A percentile compares a stretch with the other conserved stretches of the same genome.
These are phyloP conservation scores for Cordyceps farinosa DNA, from an alignment of 2,329 filamentous ascomycete species.

Conservation along the genomic window DNA sequence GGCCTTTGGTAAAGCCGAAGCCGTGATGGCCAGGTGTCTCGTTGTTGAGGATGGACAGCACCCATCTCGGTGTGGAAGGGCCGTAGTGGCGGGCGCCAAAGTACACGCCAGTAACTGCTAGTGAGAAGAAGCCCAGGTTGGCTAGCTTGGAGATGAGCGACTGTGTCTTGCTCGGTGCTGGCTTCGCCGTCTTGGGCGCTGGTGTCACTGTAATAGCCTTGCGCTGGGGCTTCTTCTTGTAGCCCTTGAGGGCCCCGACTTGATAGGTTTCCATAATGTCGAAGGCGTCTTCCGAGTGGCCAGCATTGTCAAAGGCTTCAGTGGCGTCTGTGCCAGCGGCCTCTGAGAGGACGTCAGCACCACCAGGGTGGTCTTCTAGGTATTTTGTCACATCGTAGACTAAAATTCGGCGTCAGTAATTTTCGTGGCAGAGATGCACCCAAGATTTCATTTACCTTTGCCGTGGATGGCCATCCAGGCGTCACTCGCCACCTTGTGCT, in stretches of 20 bases:
- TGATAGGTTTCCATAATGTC: slow-evolving; percentile 39
- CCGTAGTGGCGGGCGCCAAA: slow-evolving; percentile 21
- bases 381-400: slow-evolving; percentile 58
- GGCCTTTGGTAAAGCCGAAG: slow-evolving; percentile 36
- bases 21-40: slow-evolving; percentile 21
- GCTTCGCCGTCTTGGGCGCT: neutral
- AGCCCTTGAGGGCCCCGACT: slow-evolving; percentile 37
- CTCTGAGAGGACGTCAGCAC: slow-evolving; percentile 73
- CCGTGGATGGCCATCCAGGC: slow-evolving; percentile 55
- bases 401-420: neutral
- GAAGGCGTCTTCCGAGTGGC: slow-evolving; percentile 65
- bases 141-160: slow-evolving; percentile 16
- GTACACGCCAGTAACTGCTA: slow-evolving; percentile 23
- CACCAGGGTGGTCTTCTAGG: slow-evolving; percentile 62
- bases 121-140: slow-evolving; percentile 22
- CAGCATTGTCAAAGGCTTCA: slow-evolving; percentile 78
- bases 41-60: slow-evolving; percentile 15
- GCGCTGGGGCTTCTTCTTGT: slow-evolving; percentile 18
- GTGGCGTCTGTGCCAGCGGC: slow-evolving; percentile 75
- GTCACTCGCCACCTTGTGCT: slow-evolving; percentile 46
- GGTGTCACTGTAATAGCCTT: neutral
- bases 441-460: slow-evolving; percentile 36
- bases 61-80: slow-evolving; percentile 2
- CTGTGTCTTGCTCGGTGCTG: neutral
- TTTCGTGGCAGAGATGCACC: fast-evolving